Evolutionary conservation across 2,329 filamentous ascomycete genomes (phyloP), one percentile per base, ranked within the genome.

Genomic region (Phoma sp.): DNA sequence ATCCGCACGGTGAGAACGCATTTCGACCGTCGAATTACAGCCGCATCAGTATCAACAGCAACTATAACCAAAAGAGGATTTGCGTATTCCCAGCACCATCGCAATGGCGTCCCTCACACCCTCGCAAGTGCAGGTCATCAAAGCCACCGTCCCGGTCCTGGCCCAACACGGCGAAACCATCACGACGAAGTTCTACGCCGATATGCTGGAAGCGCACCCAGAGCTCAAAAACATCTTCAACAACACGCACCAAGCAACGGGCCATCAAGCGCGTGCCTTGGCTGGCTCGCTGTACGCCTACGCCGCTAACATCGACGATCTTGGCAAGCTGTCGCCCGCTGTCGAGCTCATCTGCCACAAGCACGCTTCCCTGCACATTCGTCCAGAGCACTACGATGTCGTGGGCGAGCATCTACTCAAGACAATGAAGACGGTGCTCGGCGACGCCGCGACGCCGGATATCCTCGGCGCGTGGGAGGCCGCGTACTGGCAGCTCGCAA

Each of bases 301-400:
- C 68, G 89, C 89, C 49, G 78, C 83, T 56, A 85, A 91, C 75
- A 89, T 92, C 72, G 85, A 88, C 72, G 82, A 91, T 68, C 81
- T 91, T 0, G 82, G 81, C 41, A 83, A 79, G 19, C 80, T 92
- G 4, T 72, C 72, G 12, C 80, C 83, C 0, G 78, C 82, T 0
- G 74, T 85, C 13, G 87, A 91, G 73, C 84, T 87, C 65, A 92
- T 94, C 61, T 89, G 87, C 72, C 85, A 91, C 72, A 92, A 91
- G 75, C 89, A 92, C 72, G 88, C 84, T 55, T 89, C 86, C 0
- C 80, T 92, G 1, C 85, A 85, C 64, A 86, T 92, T 68, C 79
- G 78, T 51, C 83, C 88, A 0, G 85, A 89, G 35, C 86, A 91
- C 59, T 92, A 92, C 73, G 80, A 82, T 31, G 83, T 91, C 38